phyloP scores from a whole-genome alignment of 768 basidiomycete species.

The Suillus luteus region DNA sequence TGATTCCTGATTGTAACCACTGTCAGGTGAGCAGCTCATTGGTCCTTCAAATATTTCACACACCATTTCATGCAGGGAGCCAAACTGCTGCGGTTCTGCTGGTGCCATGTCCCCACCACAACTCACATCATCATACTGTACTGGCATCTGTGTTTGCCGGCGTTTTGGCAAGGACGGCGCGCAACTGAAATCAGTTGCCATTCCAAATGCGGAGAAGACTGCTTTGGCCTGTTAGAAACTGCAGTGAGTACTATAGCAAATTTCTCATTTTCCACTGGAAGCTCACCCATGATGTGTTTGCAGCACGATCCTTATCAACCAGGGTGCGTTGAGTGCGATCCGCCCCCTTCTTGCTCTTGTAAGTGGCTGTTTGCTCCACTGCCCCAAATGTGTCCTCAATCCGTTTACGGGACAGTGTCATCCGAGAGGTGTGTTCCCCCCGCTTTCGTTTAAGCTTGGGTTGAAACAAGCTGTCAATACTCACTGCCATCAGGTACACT shows the following conservation, averaged over 20 bases:
- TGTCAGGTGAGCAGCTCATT: no score
- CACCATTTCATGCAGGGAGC: no score
- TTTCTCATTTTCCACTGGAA: no score
- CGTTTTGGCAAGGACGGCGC: not conserved
- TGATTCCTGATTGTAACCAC: no score
- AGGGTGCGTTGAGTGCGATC: slow-evolving; percentile 3
- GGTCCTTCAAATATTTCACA: no score
- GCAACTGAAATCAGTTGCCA: not conserved
- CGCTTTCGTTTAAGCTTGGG: slow-evolving; percentile 1
- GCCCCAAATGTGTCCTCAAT: slow-evolving; percentile 6
- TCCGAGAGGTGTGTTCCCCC: slow-evolving; percentile 3
- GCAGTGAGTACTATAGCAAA: no score
- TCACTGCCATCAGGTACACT: no score
- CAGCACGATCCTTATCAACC: not conserved
- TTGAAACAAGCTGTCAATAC: slow-evolving; percentile 6
- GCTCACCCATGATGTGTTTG: slow-evolving; percentile 6
- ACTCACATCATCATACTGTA: no score
- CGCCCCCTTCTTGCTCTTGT: slow-evolving; percentile 11
- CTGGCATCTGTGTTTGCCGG: not conserved
- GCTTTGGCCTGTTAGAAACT: slow-evolving; percentile 2
- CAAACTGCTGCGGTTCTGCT: no score
- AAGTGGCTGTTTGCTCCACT: not conserved
- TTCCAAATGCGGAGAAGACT: slow-evolving; percentile 1
- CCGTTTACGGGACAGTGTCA: not conserved
- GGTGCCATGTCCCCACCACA: no score